A percentile compares a stretch with the other conserved stretches of the same genome.
These are phyloP conservation scores for Begonia loranthoides DNA, from an alignment of 306 rosid species.

Conservation along the genomic window DNA sequence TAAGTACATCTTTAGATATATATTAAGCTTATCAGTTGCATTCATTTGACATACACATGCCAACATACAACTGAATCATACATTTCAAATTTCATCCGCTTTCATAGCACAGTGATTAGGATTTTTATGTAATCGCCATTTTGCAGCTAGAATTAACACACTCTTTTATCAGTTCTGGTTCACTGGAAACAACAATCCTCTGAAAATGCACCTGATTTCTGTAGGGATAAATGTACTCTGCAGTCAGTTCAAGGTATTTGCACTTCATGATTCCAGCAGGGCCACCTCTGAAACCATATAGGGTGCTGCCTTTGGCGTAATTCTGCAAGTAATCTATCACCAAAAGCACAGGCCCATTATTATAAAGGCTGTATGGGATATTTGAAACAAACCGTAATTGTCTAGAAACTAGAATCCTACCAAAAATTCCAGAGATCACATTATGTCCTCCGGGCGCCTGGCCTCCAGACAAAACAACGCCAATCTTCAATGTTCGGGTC, in stretches of 20 bases:
- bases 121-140: background rate
- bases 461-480: slow-evolving; percentile 94
- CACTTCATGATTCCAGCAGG: slow-evolving; percentile 97
- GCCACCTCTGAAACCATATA: slow-evolving; percentile 91
- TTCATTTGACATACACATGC: background rate
- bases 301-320: slow-evolving; percentile 56
- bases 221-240: slow-evolving; percentile 79
- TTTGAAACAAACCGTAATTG: background rate
- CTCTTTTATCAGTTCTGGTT: background rate
- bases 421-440: slow-evolving; percentile 84
- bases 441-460: slow-evolving; percentile 99
- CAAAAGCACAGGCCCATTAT: slow-evolving; percentile 4
- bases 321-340: slow-evolving; percentile 78
- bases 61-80: background rate
- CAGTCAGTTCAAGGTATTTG: slow-evolving; percentile 57
- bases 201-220: slow-evolving; percentile 62
- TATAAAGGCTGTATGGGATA: background rate
- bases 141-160: background rate
- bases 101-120: background rate
- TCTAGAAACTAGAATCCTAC: slow-evolving; percentile 20
- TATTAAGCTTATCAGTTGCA: background rate
- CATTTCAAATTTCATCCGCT: background rate
- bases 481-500: slow-evolving; percentile 58
- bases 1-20: background rate
- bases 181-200: background rate